phyloP scores from a whole-genome alignment of 306 rosid species.

The Oemleria cerasiformis region DNA sequence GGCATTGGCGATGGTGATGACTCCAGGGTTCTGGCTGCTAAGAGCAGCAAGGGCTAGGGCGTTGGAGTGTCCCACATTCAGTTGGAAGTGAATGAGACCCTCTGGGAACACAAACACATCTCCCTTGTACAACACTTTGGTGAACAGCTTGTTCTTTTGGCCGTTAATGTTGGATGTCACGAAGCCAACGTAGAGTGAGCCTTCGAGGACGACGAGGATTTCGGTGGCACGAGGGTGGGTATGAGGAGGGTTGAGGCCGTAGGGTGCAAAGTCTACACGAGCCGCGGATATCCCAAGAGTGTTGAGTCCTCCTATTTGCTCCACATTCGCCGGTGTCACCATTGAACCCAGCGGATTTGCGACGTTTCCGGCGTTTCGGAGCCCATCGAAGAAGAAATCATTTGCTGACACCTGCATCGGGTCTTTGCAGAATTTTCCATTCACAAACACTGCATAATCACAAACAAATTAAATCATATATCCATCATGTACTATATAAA shows the following conservation, averaged over 20 bases:
- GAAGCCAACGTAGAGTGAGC: slow-evolving; percentile 17
- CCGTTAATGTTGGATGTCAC: background rate
- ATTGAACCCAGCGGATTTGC: background rate
- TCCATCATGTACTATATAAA: too few species aligned
- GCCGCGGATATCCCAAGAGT: slow-evolving; percentile 10
- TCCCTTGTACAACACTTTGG: slow-evolving; percentile 2
- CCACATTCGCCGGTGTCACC: background rate
- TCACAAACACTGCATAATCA: slow-evolving; percentile 2
- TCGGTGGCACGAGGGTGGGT: slow-evolving; percentile 2
- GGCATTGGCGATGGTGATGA: slow-evolving; percentile 8
- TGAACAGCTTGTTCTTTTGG: background rate
- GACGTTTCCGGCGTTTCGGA: background rate
- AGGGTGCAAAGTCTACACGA: background rate
- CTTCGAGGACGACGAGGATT: background rate
- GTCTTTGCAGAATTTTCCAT: slow-evolving; percentile 9
- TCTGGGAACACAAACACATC: slow-evolving; percentile 6
- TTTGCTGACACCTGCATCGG: background rate
- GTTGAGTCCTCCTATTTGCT: background rate
- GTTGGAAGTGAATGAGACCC: slow-evolving; percentile 16
- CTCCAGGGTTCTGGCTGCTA: slow-evolving; percentile 8
- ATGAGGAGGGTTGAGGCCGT: slow-evolving; percentile 15
- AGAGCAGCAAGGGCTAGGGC: background rate
- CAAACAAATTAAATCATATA: background rate
- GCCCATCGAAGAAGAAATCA: background rate
- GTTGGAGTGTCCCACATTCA: background rate